Evolutionary conservation across 2,329 filamentous ascomycete genomes (phyloP).

Genomic region (Whalleya microplaca): DNA sequence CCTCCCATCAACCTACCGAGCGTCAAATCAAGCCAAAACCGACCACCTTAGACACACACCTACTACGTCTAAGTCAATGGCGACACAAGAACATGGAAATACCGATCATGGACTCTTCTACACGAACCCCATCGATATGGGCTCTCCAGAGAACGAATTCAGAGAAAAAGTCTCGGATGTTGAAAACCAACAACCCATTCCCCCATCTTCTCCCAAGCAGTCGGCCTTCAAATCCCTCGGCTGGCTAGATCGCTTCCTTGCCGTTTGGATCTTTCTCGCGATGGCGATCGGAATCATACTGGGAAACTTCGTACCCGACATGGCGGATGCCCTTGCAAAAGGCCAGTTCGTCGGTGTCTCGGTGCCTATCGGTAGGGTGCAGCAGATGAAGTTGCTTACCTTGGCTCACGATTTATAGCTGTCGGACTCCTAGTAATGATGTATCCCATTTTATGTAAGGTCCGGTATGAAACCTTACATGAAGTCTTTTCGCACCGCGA

Average conservation of each 20-base stretch:
- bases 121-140: too few relatives aligned
- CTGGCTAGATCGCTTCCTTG: constrained; percentile 65
- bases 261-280: constrained; percentile 76
- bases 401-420: constrained; percentile 49
- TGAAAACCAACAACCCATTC: constrained; percentile 13
- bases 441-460: constrained; percentile 90
- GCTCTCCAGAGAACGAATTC: background rate
- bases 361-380: constrained; percentile 32
- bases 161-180: constrained; percentile 6
- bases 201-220: constrained; percentile 16
- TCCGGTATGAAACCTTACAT: constrained; percentile 77
- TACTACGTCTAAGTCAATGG: background rate
- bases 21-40: background rate
- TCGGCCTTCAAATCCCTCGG: constrained; percentile 60
- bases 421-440: constrained; percentile 88
- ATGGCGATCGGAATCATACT: constrained; percentile 77
- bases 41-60: background rate
- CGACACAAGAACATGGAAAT: background rate
- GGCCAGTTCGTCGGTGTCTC: constrained; percentile 67
- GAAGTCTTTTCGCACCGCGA: constrained; percentile 61
- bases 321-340: constrained; percentile 64
- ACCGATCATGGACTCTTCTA: background rate
- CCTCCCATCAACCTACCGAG: too few relatives aligned
- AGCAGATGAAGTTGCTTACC: background rate
- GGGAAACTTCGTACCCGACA: constrained; percentile 72